Percentiles rank a stretch among this genome's conserved stretches.
These are phyloP conservation scores for Zasmidium citrigriseum DNA, from an alignment of 2,329 filamentous ascomycete genomes.

Conservation along the genomic window DNA sequence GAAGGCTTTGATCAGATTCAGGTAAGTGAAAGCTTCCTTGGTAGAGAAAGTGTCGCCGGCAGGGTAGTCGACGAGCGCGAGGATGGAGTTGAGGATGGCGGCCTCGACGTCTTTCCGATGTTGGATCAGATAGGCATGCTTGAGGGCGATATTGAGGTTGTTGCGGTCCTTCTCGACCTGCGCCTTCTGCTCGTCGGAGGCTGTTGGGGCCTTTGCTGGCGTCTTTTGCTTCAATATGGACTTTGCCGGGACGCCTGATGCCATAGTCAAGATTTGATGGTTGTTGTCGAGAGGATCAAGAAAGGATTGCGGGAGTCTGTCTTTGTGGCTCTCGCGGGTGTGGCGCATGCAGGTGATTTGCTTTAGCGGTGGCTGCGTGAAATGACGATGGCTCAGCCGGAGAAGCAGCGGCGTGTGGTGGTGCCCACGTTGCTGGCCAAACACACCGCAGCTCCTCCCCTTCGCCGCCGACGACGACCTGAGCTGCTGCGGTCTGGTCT, in stretches of 20 bases:
- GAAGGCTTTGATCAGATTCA: conserved; percentile 68
- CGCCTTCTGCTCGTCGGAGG: conserved; percentile 30
- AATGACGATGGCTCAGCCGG: no score
- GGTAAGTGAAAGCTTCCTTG: conserved; percentile 66
- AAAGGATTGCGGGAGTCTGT: background rate
- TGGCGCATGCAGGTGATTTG: no score
- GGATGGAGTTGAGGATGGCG: conserved; percentile 70
- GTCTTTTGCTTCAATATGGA: conserved; percentile 50
- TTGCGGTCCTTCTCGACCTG: conserved; percentile 38
- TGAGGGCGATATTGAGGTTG: conserved; percentile 67
- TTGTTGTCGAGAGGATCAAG: background rate
- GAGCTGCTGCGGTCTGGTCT: background rate
- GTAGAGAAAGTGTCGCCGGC: conserved; percentile 51
- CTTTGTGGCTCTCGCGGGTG: no score
- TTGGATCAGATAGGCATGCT: conserved; percentile 81
- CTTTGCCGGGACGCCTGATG: conserved; percentile 39
- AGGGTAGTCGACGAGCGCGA: conserved; percentile 69
- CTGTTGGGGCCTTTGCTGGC: conserved; percentile 25
- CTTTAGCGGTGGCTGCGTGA: no score
- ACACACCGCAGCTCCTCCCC: background rate
- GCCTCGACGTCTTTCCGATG: conserved; percentile 77
- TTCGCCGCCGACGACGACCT: no score
- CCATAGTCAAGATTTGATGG: conserved; percentile 19
- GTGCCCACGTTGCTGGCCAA: background rate
- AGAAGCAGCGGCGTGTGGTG: no score